A percentile compares a stretch with the other conserved stretches of the same genome.
Evolutionary conservation across 1,284 basidiomycete genomes (phyloP).

Genomic region (Ganoderma leucocontextum): DNA sequence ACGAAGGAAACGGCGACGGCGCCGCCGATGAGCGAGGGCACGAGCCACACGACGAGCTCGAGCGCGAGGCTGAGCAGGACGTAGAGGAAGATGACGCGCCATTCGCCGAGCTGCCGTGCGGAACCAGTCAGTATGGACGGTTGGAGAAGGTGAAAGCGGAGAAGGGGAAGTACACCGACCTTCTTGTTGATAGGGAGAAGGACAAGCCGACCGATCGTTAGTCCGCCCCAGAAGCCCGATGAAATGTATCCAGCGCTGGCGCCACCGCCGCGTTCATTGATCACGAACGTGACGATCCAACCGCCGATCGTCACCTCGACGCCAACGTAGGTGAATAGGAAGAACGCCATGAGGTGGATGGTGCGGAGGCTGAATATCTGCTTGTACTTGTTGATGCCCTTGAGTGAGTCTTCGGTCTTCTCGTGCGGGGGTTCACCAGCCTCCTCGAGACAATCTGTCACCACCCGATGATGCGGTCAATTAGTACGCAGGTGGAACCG

Average conservation of each 20-base stretch:
- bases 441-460: constrained; percentile 42
- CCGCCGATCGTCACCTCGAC: constrained; percentile 56
- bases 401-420: constrained; percentile 33
- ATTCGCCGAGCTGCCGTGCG: constrained; percentile 49
- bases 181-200: constrained; percentile 59
- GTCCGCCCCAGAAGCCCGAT: constrained; percentile 57
- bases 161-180: constrained; percentile 36
- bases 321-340: constrained; percentile 56
- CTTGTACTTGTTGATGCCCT: constrained; percentile 43
- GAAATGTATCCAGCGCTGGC: constrained; percentile 57
- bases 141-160: background rate
- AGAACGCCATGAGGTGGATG: constrained; percentile 53
- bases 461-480: background rate
- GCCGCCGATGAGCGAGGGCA: constrained; percentile 59
- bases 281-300: constrained; percentile 61
- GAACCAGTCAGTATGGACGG: background rate
- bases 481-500: background rate
- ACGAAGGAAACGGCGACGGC: constrained; percentile 63
- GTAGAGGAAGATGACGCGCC: constrained; percentile 49
- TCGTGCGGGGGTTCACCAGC: constrained; percentile 42
- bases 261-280: constrained; percentile 52
- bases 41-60: constrained; percentile 65
- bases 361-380: constrained; percentile 47
- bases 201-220: constrained; percentile 52
- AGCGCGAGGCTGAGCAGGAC: constrained; percentile 47